Evolutionary conservation across 108 stramenopile species (phyloP).

Genomic region (Cyclotella atomus): DNA sequence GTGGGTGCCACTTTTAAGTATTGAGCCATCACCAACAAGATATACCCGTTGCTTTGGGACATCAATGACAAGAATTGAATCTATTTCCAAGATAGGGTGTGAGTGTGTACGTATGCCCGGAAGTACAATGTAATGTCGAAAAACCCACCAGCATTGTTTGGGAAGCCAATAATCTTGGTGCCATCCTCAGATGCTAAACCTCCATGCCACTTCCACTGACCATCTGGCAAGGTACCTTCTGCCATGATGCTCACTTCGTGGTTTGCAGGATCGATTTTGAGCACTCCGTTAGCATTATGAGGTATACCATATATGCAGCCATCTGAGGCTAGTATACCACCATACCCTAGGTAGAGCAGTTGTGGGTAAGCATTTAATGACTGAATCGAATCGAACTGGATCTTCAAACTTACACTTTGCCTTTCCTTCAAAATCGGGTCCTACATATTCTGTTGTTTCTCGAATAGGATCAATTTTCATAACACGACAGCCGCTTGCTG

Average conservation of each 20-base stretch:
- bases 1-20: slow-evolving; percentile 65
- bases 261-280: slow-evolving; percentile 65
- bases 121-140: neutral
- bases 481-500: slow-evolving; percentile 64
- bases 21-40: slow-evolving; percentile 45
- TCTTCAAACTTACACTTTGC: slow-evolving; percentile 57
- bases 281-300: slow-evolving; percentile 62
- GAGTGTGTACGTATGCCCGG: neutral
- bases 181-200: slow-evolving; percentile 58
- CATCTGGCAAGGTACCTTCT: slow-evolving; percentile 49
- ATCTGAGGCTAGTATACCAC: slow-evolving; percentile 59
- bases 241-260: slow-evolving; percentile 53
- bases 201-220: slow-evolving; percentile 80
- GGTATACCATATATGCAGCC: slow-evolving; percentile 66
- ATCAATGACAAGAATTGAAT: slow-evolving; percentile 63
- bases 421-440: slow-evolving; percentile 44
- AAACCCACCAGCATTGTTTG: slow-evolving; percentile 55
- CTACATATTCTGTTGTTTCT: slow-evolving; percentile 54
- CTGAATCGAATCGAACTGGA: neutral
- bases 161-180: slow-evolving; percentile 67
- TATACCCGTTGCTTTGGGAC: slow-evolving; percentile 48
- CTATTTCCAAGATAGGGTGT: no score
- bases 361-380: neutral
- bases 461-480: slow-evolving; percentile 61
- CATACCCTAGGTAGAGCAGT: slow-evolving; percentile 30